Percentiles rank a stretch among this genome's conserved stretches.
These are phyloP conservation scores for Stephanodiscus minutulus DNA, from an alignment of 108 stramenopile genomes.

Conservation along the genomic window DNA sequence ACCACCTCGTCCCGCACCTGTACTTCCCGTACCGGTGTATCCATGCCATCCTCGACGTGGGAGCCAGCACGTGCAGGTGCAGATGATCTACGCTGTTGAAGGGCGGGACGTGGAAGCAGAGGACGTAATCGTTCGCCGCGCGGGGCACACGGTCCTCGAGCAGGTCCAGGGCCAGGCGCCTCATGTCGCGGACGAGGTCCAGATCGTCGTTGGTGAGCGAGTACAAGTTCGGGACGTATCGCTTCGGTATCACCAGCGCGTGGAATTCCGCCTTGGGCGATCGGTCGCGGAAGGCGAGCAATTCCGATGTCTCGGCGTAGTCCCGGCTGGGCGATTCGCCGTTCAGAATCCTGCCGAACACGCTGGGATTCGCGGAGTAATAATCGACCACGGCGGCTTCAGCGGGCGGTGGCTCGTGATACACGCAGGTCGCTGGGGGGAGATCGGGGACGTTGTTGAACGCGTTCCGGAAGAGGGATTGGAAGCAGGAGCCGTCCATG, in stretches of 20 bases:
- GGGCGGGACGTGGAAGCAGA: constrained; percentile 76
- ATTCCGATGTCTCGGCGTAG: constrained; percentile 41
- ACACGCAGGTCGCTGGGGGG: constrained; percentile 13
- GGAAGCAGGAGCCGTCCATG: constrained; percentile 6
- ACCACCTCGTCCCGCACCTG: constrained; percentile 54
- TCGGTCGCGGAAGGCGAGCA: constrained; percentile 67
- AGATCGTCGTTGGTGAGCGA: constrained; percentile 41
- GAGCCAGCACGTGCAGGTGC: constrained; percentile 81
- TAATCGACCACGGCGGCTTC: constrained; percentile 3
- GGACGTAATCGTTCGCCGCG: constrained; percentile 51
- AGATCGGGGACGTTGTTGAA: neutral
- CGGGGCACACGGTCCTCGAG: constrained; percentile 48
- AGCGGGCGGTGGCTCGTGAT: constrained; percentile 29
- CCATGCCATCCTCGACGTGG: constrained; percentile 55
- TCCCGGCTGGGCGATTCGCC: constrained; percentile 50
- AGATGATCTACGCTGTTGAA: constrained; percentile 75
- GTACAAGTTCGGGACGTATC: constrained; percentile 39
- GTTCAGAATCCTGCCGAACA: constrained; percentile 70
- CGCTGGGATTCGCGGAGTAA: constrained; percentile 64
- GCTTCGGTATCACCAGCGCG: constrained; percentile 73
- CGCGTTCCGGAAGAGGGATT: constrained; percentile 3
- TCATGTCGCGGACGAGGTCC: constrained; percentile 58
- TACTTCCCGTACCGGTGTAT: constrained; percentile 56
- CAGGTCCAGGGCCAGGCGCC: constrained; percentile 49
- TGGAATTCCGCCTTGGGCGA: constrained; percentile 60